Percentiles rank a stretch among this genome's conserved stretches.
These are phyloP conservation scores for Cystobasidium slooffiae DNA, from an alignment of 1,284 basidiomycete species.

Conservation along the genomic window DNA sequence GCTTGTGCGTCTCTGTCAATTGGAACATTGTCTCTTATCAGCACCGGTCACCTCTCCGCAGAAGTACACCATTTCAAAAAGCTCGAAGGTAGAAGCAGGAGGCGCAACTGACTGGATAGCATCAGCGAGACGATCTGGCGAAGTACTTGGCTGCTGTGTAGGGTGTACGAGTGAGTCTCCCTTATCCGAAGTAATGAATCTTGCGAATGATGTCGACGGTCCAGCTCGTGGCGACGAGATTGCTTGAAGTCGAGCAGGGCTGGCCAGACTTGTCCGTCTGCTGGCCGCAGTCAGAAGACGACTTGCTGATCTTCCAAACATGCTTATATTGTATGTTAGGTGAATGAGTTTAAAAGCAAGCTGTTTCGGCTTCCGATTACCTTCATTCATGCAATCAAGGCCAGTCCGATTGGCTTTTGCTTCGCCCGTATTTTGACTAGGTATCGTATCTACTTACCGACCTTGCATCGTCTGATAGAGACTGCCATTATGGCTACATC, in stretches of 20 bases:
- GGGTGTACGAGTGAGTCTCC: slow-evolving; percentile 10
- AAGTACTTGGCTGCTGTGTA: slow-evolving; percentile 39
- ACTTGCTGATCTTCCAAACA: slow-evolving; percentile 16
- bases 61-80: too few relatives aligned
- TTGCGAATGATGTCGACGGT: slow-evolving; percentile 21
- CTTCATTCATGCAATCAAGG: neutral
- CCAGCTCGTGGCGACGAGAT: slow-evolving; percentile 30
- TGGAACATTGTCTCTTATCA: too few relatives aligned
- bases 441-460: neutral
- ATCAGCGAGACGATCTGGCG: slow-evolving; percentile 13
- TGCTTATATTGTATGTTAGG: neutral
- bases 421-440: neutral
- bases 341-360: slow-evolving; percentile 8
- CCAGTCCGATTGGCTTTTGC: neutral
- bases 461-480: neutral
- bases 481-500: neutral
- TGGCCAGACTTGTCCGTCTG: neutral
- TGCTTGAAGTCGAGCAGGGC: neutral
- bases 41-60: too few relatives aligned
- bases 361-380: slow-evolving; percentile 5
- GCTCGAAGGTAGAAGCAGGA: too few relatives aligned
- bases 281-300: neutral
- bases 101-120: slow-evolving; percentile 32
- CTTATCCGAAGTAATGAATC: slow-evolving; percentile 16
- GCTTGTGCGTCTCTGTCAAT: slow-evolving; percentile 26